Evolutionary conservation across 306 rosid species (phyloP).

Genomic region (Senna tora): DNA sequence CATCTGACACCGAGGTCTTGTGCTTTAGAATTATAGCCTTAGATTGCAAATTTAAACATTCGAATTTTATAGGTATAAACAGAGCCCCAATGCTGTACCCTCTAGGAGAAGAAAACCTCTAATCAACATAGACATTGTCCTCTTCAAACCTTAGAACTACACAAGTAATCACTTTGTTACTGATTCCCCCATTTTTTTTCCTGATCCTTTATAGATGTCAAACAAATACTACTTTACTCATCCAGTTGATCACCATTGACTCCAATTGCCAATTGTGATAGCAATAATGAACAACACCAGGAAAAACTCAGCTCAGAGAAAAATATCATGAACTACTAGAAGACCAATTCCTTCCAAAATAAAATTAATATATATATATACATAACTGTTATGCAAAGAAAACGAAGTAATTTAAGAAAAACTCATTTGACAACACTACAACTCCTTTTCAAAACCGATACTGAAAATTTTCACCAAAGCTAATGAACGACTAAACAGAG

Average conservation of each 20-base stretch:
- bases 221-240: background rate
- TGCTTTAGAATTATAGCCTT: background rate
- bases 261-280: conserved; percentile 23
- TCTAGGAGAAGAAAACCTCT: background rate
- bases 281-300: conserved; percentile 8
- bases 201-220: conserved; percentile 12
- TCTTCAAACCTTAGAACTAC: conserved; percentile 16
- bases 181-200: conserved; percentile 4
- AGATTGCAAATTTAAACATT: background rate
- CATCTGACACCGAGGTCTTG: background rate
- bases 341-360: background rate
- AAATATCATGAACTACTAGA: background rate
- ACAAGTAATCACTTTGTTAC: background rate
- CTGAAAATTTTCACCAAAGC: conserved; percentile 1
- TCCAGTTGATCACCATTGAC: conserved; percentile 14
- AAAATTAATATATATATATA: background rate
- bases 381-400: background rate
- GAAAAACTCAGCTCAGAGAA: background rate
- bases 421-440: background rate
- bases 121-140: background rate
- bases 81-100: conserved; percentile 1
- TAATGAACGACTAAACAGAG: conserved; percentile 9
- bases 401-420: background rate
- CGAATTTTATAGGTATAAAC: conserved; percentile 21
- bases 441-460: background rate